Evolutionary conservation across 306 rosid species (phyloP).

Genomic region (Astragalus membranaceus): DNA sequence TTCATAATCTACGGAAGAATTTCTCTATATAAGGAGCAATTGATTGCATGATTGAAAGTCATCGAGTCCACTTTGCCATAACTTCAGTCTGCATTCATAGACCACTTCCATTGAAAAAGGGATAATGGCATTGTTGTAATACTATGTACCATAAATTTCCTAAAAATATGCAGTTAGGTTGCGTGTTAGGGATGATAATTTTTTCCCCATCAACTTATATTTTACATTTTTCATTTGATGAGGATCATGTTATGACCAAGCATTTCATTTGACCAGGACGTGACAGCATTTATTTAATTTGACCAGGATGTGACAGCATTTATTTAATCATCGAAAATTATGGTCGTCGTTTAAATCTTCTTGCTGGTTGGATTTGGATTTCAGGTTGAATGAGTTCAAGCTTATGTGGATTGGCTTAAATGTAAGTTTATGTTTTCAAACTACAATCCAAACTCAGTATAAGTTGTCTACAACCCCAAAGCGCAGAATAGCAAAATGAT

Average conservation of each 20-base stretch:
- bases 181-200: conserved; percentile 1
- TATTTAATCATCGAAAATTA: background rate
- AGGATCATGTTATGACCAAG: background rate
- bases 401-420: background rate
- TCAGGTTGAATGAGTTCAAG: background rate
- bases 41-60: background rate
- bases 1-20: no score
- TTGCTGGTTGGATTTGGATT: conserved; percentile 10
- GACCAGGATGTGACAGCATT: background rate
- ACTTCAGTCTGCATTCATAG: background rate
- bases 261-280: background rate
- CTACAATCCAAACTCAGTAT: background rate
- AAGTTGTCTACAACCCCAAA: no score
- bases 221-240: background rate
- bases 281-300: background rate
- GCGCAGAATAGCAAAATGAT: no score
- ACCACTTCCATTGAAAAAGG: background rate
- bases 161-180: conserved; percentile 30
- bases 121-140: conserved; percentile 50
- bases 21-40: background rate
- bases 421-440: background rate
- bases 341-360: background rate
- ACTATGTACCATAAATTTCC: conserved; percentile 37
- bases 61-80: background rate
- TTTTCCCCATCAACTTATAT: background rate